Conservation (phyloP, 345 rosid species). For the Brassica incana region DNA sequence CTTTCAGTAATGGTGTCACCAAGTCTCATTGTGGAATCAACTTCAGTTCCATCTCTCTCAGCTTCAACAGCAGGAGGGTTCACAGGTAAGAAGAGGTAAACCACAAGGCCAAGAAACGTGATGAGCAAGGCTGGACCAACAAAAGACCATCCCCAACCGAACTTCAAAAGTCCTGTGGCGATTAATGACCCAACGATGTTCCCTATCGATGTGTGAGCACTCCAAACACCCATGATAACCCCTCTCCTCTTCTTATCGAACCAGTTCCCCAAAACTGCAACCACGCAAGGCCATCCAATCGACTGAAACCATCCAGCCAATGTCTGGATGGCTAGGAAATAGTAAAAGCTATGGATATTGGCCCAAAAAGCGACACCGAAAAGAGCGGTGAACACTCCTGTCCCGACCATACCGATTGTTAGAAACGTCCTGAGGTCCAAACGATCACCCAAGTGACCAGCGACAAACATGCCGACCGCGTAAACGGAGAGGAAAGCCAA, state of each 20-base stretch:
- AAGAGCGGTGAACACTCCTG: background rate
- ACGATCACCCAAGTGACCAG: background rate
- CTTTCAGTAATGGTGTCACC: background rate
- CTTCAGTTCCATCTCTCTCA: background rate
- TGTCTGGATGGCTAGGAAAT: constrained; percentile 62
- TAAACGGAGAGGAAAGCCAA: background rate
- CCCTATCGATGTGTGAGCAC: constrained; percentile 92
- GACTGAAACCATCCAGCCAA: constrained; percentile 88
- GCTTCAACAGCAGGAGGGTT: constrained; percentile 1
- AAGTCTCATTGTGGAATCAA: background rate
- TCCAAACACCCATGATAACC: constrained; percentile 91
- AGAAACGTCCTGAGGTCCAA: background rate
- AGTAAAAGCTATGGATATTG: background rate
- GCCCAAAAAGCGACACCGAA: background rate
- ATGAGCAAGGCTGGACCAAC: background rate
- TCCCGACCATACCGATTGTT: background rate
- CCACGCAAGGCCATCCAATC: constrained; percentile 98
- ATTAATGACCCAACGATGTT: constrained; percentile 81
- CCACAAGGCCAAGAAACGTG: background rate
- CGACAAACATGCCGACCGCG: background rate
- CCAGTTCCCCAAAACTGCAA: constrained; percentile 94
- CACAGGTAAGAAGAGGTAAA: background rate
- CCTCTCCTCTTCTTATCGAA: constrained; percentile 91
- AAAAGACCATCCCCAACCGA: background rate
- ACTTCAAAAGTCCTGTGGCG: constrained; percentile 58